A percentile compares a stretch with the other conserved stretches of the same genome.
Conservation (phyloP, 805 yeast genomes). For the Yarrowia sp. region DNA sequence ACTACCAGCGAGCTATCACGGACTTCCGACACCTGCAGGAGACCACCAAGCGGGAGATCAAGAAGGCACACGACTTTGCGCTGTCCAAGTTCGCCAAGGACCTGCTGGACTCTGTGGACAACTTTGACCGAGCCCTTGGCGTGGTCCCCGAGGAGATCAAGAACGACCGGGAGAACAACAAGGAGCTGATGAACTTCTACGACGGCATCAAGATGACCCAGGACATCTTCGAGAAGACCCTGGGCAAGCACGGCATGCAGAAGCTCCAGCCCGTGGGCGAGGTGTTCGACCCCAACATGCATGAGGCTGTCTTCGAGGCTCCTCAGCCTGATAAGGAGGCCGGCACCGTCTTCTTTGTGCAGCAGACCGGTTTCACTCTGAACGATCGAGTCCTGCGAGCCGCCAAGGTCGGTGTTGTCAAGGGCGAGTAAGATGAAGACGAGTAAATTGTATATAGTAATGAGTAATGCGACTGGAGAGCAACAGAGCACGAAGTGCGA, state of each 20-base stretch:
- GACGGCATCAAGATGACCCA: conserved; percentile 93
- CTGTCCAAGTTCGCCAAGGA: conserved; percentile 91
- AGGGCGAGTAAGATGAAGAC: conserved; percentile 53
- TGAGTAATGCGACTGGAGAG: conserved; percentile 14
- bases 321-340: conserved; percentile 89
- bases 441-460: conserved; percentile 28
- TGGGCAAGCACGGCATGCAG: conserved; percentile 76
- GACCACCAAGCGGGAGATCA: conserved; percentile 83
- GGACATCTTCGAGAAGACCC: conserved; percentile 82
- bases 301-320: conserved; percentile 90
- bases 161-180: conserved; percentile 55
- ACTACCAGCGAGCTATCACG: conserved; percentile 81
- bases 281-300: conserved; percentile 86
- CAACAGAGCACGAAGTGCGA: too few relatives aligned
- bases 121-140: conserved; percentile 86
- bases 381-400: conserved; percentile 91
- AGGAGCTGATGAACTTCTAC: conserved; percentile 74
- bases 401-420: conserved; percentile 94
- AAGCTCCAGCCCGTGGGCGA: conserved; percentile 86
- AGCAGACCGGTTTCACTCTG: conserved; percentile 85
- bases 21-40: conserved; percentile 94
- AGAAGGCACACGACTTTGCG: conserved; percentile 88
- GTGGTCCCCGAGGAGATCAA: conserved; percentile 55
- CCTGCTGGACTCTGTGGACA: conserved; percentile 85
- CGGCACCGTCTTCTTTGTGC: conserved; percentile 91